Evolutionary conservation across 306 rosid species (phyloP), one percentile per base, ranked within the genome.

Genomic region (Mimosa pudica): DNA sequence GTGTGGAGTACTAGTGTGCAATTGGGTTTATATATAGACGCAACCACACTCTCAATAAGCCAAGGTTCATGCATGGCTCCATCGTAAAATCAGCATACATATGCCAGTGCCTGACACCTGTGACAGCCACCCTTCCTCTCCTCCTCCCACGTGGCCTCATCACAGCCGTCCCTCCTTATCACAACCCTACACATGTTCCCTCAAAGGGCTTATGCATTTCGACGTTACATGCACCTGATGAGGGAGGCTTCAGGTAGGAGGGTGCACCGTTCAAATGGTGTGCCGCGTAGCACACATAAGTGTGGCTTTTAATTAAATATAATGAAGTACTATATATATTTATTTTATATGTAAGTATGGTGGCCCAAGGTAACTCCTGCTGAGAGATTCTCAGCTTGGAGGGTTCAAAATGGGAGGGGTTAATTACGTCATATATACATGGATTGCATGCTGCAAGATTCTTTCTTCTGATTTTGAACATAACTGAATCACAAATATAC

Each of bases 51-150:
- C 70, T 30, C 57, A 81, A 63, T 24, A 24, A 38, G 14, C 70
- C 75, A 61, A 47, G 83, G 77, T 68, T 69, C 89, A 87, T 89
- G 91, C 92, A 86, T 78, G 52, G 73, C 35, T 18, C 73, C 73
- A 70, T 70, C 81, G 52, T 20, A 70, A 84, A 79, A 86, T 64
- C 61, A 62, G 17, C 5, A 48, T 1, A 42, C 60, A 48, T 1
- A 42, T 60, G 66, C 46, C 41, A 77, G 55, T 65, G 66, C 16
- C 1, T 73, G 82, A 76, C 96, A 88, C 93, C 91, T 87, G 83
- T 83, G 20, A 74, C 83, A 77, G 75, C 79, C 68, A 82, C 66
- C 79, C n/a, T 7, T 47, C 46, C 74, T 42, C 11, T 64, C 36
- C 2, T 11, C 4, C 6, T 13, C 33, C 68, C 86, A 79, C 1